Percentiles rank a stretch among this genome's conserved stretches.
phyloP scores from a whole-genome alignment of 768 basidiomycete species.

The Auricularia sp. region DNA sequence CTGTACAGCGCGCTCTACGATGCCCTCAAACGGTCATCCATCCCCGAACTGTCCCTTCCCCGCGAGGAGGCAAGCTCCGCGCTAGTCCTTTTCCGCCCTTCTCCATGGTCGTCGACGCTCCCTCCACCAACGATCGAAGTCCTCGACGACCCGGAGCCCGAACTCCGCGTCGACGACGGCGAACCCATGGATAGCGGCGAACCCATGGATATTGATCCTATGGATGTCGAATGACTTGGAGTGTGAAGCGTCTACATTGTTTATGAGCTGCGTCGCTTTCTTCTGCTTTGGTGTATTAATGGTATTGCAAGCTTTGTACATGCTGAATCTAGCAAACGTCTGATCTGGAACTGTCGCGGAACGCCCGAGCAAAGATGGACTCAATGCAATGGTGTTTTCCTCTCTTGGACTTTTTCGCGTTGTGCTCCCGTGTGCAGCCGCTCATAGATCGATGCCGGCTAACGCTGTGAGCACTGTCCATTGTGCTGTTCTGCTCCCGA shows the following conservation, averaged over 20 bases:
- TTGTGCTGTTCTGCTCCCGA: too few species aligned
- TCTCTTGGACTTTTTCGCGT: too few species aligned
- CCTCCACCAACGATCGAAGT: not conserved
- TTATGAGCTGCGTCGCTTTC: too few species aligned
- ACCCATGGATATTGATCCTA: not conserved
- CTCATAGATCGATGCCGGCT: too few species aligned
- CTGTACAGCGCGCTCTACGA: not conserved
- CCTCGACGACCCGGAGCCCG: not conserved
- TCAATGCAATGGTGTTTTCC: too few species aligned
- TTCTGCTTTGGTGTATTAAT: too few species aligned
- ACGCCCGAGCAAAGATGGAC: too few species aligned
- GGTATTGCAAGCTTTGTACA: not conserved
- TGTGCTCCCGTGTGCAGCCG: too few species aligned
- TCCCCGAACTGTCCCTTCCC: constrained; percentile 1
- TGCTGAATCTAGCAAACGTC: not conserved
- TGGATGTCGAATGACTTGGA: not conserved
- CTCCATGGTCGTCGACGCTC: constrained; percentile 1
- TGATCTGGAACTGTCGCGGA: too few species aligned
- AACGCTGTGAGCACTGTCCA: too few species aligned
- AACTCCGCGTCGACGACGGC: not conserved
- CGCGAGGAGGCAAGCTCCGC: not conserved
- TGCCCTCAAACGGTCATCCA: not conserved
- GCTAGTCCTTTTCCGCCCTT: constrained; percentile 4
- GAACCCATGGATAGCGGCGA: not conserved
- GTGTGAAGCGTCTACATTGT: not conserved